phyloP scores from a whole-genome alignment of 192 early-diverging fungal genomes.

The Neocallimastix lanati region DNA sequence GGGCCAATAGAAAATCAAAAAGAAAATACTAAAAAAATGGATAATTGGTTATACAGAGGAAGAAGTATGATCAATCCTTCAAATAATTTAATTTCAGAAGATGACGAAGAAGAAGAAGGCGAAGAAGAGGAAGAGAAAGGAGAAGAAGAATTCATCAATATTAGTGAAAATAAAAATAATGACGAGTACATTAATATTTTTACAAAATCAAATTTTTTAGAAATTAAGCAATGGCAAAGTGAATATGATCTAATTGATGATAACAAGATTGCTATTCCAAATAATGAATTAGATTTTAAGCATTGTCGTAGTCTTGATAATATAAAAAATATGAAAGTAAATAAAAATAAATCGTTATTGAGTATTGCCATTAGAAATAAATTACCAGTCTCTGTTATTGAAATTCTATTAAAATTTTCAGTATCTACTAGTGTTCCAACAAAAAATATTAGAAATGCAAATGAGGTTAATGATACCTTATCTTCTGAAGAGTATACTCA shows the following conservation, averaged over 20 bases:
- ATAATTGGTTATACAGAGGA: neutral
- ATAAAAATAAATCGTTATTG: neutral
- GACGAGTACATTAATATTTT: neutral
- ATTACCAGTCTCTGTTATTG: neutral
- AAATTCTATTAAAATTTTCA: neutral
- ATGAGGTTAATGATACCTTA: neutral
- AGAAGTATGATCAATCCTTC: neutral
- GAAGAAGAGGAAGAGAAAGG: no score
- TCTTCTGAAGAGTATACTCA: neutral
- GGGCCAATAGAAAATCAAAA: neutral
- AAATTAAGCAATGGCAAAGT: neutral
- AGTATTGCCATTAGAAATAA: neutral
- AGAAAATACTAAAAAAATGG: neutral
- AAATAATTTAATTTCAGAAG: neutral
- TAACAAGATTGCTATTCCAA: neutral
- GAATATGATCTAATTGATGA: neutral
- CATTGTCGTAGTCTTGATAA: neutral
- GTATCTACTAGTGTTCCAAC: neutral
- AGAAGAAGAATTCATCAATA: no score
- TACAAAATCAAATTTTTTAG: neutral
- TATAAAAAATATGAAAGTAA: neutral
- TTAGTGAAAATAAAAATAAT: neutral
- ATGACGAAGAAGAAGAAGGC: neutral
- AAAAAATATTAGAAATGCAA: neutral
- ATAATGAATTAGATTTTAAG: neutral